phyloP scores from a whole-genome alignment of 352 stramenopile species.

The Phytophthora vignae region DNA sequence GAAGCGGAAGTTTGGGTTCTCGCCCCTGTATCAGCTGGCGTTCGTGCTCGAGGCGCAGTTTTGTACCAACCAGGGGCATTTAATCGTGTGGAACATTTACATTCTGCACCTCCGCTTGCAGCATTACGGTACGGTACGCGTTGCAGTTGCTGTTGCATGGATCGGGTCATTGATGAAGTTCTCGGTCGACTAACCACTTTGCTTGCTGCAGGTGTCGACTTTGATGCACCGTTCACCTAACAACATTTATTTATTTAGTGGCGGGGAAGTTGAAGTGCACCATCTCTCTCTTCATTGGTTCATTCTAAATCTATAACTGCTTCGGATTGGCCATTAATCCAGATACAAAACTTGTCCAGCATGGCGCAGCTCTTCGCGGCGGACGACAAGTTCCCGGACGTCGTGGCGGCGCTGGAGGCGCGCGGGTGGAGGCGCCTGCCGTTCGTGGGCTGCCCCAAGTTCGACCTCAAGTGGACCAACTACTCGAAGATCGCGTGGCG shows the following conservation, averaged over 20 bases:
- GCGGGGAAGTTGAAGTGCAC: not conserved
- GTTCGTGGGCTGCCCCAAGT: slow-evolving; percentile 65
- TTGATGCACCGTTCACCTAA: not conserved
- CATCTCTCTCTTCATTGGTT: not conserved
- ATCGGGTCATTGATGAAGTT: not conserved
- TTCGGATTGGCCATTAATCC: not conserved
- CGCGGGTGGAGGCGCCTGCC: slow-evolving; percentile 58
- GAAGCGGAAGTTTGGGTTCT: not conserved
- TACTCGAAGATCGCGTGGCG: slow-evolving; percentile 72
- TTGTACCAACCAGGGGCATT: not conserved
- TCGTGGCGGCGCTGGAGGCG: slow-evolving; percentile 32
- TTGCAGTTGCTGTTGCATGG: not conserved
- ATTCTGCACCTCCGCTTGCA: not conserved
- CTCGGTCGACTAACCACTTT: not conserved
- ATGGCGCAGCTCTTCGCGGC: slow-evolving; percentile 54
- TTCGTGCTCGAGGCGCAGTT: not conserved
- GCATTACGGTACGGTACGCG: not conserved
- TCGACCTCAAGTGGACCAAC: slow-evolving; percentile 74
- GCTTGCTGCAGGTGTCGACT: not conserved
- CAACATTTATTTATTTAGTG: not conserved
- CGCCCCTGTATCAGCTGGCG: not conserved
- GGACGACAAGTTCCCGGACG: slow-evolving; percentile 66
- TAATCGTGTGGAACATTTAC: slow-evolving; percentile 1
- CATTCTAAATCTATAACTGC: not conserved
- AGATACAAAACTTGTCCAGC: not conserved